Conservation (phyloP, 1,284 basidiomycete genomes). For the Phellinidium pouzarii region DNA sequence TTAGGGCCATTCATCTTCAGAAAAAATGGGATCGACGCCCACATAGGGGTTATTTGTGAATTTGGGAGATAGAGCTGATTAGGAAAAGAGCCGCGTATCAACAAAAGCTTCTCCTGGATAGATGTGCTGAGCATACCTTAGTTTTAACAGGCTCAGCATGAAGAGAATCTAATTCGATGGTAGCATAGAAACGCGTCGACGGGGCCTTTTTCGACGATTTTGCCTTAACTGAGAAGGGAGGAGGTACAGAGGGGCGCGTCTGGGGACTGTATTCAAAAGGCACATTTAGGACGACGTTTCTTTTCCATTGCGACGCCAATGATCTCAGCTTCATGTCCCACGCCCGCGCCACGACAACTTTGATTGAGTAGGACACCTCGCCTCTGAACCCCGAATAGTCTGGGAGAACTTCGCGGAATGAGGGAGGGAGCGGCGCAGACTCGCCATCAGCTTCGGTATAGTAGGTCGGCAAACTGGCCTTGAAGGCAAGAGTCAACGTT, state of each 20-base stretch:
- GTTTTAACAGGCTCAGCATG: conserved; percentile 7
- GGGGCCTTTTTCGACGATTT: not conserved
- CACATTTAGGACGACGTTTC: conserved; percentile 3
- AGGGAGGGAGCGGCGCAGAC: conserved; percentile 12
- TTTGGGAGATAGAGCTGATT: conserved; percentile 17
- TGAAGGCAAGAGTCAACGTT: conserved; percentile 7
- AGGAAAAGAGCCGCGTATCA: not conserved
- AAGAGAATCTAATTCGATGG: conserved; percentile 3
- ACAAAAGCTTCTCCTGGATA: not conserved
- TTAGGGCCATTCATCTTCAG: conserved; percentile 13
- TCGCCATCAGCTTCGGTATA: conserved; percentile 11
- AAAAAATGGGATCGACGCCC: conserved; percentile 14
- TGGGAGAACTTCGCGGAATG: conserved; percentile 7
- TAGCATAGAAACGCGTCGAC: conserved; percentile 7
- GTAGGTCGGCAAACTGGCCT: conserved; percentile 6
- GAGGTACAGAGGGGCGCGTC: conserved; percentile 4
- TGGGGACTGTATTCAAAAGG: conserved; percentile 14
- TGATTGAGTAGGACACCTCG: conserved; percentile 12
- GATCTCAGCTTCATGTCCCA: conserved; percentile 5
- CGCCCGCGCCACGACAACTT: conserved; percentile 7
- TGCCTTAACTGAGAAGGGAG: conserved; percentile 8
- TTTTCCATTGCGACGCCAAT: conserved; percentile 10
- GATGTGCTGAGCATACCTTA: conserved; percentile 2
- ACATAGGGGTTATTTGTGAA: conserved; percentile 12
- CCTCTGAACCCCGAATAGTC: conserved; percentile 10